Evolutionary conservation across 768 basidiomycete genomes (phyloP).

Genomic region (Tubosaeta sp.): DNA sequence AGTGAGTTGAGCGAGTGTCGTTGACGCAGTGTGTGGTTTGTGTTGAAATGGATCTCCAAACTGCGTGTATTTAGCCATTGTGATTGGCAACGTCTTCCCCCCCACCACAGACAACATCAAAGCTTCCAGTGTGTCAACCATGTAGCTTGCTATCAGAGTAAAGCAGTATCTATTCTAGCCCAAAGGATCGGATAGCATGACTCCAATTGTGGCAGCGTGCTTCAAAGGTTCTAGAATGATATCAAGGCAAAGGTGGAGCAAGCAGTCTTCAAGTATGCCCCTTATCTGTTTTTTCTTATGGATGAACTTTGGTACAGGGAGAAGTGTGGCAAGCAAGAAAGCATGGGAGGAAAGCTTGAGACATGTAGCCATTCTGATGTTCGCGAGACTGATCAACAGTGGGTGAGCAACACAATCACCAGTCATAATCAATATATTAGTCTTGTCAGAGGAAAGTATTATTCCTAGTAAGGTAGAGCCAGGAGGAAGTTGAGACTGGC

Average conservation of each 20-base stretch:
- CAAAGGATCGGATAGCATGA: not conserved
- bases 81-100: conserved; percentile 30
- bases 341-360: not conserved
- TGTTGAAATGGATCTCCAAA: conserved; percentile 33
- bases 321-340: not conserved
- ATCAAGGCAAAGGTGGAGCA: not conserved
- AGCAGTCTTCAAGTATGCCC: not conserved
- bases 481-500: not conserved
- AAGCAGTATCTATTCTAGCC: not conserved
- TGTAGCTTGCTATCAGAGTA: not conserved
- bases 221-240: not conserved
- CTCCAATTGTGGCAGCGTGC: not conserved
- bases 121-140: conserved; percentile 31
- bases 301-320: not conserved
- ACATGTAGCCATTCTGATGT: not conserved
- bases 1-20: too few relatives aligned
- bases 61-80: conserved; percentile 26
- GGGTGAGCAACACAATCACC: too few relatives aligned
- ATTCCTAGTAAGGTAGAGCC: not conserved
- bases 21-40: conserved; percentile 25
- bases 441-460: not conserved
- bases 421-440: not conserved
- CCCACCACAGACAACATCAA: conserved; percentile 25
- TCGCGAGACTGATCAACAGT: too few relatives aligned
- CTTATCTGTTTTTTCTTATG: not conserved